These are phyloP conservation scores for Marchantia paleacea DNA, from an alignment of 225 moss, liverwort and hornwort species.

Conservation along the genomic window DNA sequence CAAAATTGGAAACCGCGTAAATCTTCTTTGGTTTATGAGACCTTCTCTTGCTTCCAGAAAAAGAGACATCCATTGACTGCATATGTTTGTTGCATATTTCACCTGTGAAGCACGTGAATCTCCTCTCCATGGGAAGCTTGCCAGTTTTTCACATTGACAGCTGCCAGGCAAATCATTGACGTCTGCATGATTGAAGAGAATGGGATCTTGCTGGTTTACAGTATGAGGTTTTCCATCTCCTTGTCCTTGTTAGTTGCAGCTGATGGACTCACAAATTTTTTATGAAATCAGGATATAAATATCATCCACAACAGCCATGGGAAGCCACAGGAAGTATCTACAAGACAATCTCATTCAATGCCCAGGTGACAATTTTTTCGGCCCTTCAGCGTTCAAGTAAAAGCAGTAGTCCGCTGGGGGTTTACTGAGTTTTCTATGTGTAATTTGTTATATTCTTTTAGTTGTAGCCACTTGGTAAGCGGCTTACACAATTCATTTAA, in stretches of 20 bases:
- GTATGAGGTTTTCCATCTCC: not conserved
- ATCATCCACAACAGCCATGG: constrained; percentile 14
- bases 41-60: not conserved
- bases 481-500: constrained; percentile 30
- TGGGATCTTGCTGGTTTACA: not conserved
- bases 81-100: no score
- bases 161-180: not conserved
- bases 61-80: not conserved
- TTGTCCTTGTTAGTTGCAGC: constrained; percentile 6
- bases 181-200: not conserved
- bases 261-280: constrained; percentile 5
- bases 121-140: not conserved
- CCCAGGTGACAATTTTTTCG: constrained; percentile 23
- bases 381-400: constrained; percentile 9
- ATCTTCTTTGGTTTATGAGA: not conserved
- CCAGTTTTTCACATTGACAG: not conserved
- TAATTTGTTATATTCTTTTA: constrained; percentile 35
- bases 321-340: constrained; percentile 2
- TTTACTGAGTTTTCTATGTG: constrained; percentile 16
- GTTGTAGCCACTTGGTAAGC: constrained; percentile 33
- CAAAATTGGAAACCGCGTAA: not conserved
- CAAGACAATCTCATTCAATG: not conserved
- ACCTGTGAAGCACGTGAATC: not conserved
- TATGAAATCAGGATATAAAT: constrained; percentile 13
- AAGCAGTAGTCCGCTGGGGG: constrained; percentile 9